Conservation (phyloP, 306 rosid species). For the Fagus crenata region DNA sequence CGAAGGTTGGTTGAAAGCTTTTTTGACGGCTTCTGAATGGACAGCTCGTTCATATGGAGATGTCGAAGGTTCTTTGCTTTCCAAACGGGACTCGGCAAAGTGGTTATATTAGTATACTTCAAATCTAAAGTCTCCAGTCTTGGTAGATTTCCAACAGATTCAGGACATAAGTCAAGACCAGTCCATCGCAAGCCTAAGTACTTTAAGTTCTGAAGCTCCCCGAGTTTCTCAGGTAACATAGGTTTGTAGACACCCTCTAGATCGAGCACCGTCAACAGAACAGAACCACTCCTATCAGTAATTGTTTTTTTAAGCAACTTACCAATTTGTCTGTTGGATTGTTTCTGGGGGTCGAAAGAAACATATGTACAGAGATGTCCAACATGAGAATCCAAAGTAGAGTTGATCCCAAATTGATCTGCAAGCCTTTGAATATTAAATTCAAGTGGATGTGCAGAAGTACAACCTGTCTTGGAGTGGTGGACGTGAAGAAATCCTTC, state of each 20-base stretch:
- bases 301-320: background rate
- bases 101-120: too few species aligned
- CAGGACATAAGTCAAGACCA: constrained; percentile 16
- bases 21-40: background rate
- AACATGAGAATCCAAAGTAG: background rate
- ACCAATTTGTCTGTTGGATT: constrained; percentile 7
- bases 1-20: background rate
- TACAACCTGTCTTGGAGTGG: background rate
- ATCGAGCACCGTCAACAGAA: constrained; percentile 26
- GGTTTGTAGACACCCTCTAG: constrained; percentile 31
- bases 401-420: background rate
- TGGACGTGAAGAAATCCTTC: background rate
- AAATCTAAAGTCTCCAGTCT: constrained; percentile 15
- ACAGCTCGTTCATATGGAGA: constrained; percentile 3
- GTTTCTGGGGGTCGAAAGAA: constrained; percentile 14
- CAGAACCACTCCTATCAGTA: constrained; percentile 10
- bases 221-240: constrained; percentile 3
- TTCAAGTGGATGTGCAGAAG: background rate
- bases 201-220: constrained; percentile 12
- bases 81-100: background rate
- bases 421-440: constrained; percentile 19
- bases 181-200: constrained; percentile 31
- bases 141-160: background rate
- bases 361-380: background rate
- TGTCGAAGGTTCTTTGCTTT: constrained; percentile 5